Evolutionary conservation across 352 stramenopile species (phyloP), one percentile per base, ranked within the genome.

Genomic region (Globisporangium middletonii): DNA sequence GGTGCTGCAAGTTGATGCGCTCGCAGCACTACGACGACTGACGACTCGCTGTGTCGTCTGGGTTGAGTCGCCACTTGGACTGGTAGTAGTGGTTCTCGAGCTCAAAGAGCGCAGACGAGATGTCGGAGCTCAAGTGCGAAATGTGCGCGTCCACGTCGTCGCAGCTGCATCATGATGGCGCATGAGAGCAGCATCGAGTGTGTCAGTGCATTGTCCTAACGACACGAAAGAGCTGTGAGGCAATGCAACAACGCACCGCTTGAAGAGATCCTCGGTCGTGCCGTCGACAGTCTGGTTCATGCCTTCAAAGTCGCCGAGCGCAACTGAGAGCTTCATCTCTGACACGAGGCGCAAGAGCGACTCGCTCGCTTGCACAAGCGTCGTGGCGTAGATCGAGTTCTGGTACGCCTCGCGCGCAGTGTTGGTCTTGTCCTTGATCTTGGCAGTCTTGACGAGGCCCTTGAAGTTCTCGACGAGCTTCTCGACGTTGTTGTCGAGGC

Each of bases 391-490:
- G 55, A 93, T 88, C 44, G 77, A 85, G 62, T 73, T 91, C 71
- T 93, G 80, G 51, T 86, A 89, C 44, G 75, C 74, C 66, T 93
- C 79, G 45, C 83, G 77, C 37, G 83, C 77, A n/a, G 77, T 91
- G 65, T 91, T 89, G 45, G 77, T 80, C 51, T 79, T 73, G 74
- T 93, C 83, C 62, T 87, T 88, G 58, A 93, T 86, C 63, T 88
- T 88, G 45, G 80, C 70, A 18, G 78, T 87, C 72, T 89, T 90
- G 28, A 93, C 68, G 38, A 93, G 68, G n/a, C 81, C 80, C 62
- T 84, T 86, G 66, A 90, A 93, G 60, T 93, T 93, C 72, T 93
- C 83, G 57, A 93, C 79, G 55, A 93, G 71, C 78, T 90, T 91
- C 75, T 93, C 83, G 53, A 91, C 83, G 60, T 91, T 93, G 67